Evolutionary conservation across 352 stramenopile species (phyloP).

Genomic region (Globisporangium megalacanthum): DNA sequence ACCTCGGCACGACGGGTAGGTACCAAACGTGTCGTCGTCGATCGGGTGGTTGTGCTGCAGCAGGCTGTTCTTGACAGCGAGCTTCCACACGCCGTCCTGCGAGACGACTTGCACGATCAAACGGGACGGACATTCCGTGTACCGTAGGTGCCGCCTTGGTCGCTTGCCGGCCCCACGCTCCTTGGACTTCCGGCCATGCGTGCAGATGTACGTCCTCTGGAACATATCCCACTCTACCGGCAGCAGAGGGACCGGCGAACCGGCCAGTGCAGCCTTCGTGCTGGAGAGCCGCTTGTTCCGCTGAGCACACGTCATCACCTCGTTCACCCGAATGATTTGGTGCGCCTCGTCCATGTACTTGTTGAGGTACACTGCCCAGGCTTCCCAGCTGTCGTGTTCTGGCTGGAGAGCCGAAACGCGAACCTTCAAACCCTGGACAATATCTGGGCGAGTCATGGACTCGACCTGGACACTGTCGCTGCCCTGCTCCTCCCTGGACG

Average conservation of each 20-base stretch:
- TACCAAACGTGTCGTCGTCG: no score
- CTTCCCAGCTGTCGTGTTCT: not conserved
- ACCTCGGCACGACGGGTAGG: no score
- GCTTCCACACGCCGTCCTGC: not conserved
- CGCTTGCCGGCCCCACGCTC: not conserved
- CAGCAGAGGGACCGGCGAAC: not conserved
- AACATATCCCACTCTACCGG: not conserved
- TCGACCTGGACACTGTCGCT: no score
- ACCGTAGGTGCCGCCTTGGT: not conserved
- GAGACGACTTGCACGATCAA: not conserved
- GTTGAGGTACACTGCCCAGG: not conserved
- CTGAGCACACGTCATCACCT: not conserved
- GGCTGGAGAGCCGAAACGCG: not conserved
- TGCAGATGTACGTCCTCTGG: not conserved
- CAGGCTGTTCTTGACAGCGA: not conserved
- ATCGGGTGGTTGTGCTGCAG: not conserved
- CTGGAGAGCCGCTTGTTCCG: not conserved
- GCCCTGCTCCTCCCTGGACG: no score
- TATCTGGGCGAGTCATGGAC: no score
- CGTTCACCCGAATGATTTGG: not conserved
- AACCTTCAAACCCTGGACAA: not conserved
- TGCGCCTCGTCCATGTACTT: not conserved
- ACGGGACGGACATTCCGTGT: not conserved
- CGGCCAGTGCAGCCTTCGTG: not conserved
- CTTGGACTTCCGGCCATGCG: not conserved